These are phyloP conservation scores for Allomyces macrogynus DNA, from an alignment of 192 early-diverging fungal species.

Conservation along the genomic window DNA sequence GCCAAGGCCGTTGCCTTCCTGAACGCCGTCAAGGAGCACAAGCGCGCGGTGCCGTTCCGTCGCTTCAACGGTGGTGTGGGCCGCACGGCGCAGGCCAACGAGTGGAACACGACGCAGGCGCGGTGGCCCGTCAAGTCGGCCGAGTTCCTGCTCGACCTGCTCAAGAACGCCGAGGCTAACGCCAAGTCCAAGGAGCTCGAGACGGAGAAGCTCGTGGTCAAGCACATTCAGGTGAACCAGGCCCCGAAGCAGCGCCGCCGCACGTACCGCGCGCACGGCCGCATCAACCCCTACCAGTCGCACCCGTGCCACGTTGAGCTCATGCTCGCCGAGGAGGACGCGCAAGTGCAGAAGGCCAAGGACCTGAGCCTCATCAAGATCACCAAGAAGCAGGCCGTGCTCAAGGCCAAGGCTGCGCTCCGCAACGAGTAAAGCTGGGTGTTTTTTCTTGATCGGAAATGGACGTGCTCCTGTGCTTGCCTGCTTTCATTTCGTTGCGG, in stretches of 20 bases:
- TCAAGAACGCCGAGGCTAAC: conserved; percentile 95
- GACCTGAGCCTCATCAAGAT: conserved; percentile 16
- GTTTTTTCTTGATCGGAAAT: neutral
- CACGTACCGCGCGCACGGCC: conserved; percentile 97
- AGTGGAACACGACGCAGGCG: conserved; percentile 64
- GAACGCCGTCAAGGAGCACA: conserved; percentile 85
- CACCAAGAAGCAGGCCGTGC: neutral
- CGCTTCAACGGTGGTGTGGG: conserved; percentile 93
- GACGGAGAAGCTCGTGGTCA: conserved; percentile 68
- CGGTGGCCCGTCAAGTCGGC: conserved; percentile 96
- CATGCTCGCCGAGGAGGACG: conserved; percentile 72
- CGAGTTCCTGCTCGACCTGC: conserved; percentile 78
- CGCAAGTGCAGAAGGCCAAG: conserved; percentile 56
- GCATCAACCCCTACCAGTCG: conserved; percentile 55
- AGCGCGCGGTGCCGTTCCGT: conserved; percentile 93
- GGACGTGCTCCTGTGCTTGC: too few species aligned
- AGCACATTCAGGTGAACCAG: conserved; percentile 95
- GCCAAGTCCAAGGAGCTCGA: conserved; percentile 88
- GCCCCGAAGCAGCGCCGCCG: conserved; percentile 92
- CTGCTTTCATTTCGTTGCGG: neutral
- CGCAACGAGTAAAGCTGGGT: neutral
- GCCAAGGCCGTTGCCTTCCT: conserved; percentile 80
- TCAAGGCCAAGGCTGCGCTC: neutral
- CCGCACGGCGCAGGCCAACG: conserved; percentile 91
- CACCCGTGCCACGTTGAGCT: conserved; percentile 94